Conservation (phyloP, 495 filamentous ascomycete genomes). For the Lasiosphaeris hirsuta region DNA sequence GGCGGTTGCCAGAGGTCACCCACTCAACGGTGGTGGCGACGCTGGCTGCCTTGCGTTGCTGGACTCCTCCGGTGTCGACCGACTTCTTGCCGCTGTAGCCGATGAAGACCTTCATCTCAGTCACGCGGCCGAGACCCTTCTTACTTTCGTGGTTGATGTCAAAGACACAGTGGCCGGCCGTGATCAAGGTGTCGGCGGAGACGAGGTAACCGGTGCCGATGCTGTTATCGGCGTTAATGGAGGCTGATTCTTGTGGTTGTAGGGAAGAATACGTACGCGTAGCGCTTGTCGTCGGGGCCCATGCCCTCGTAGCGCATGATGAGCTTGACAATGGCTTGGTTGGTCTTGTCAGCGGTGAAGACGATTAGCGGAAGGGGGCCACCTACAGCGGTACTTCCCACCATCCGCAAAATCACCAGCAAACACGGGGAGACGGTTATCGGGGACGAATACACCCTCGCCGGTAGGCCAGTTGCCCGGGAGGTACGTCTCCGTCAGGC, state of each 20-base stretch:
- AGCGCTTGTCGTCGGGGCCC: constrained; percentile 23
- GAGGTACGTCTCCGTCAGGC: too few relatives aligned
- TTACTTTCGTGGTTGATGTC: constrained; percentile 30
- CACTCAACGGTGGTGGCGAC: constrained; percentile 40
- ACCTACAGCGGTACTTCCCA: constrained; percentile 37
- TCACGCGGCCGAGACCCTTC: constrained; percentile 23
- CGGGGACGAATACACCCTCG: too few relatives aligned
- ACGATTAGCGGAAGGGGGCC: background rate
- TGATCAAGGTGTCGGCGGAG: constrained; percentile 33
- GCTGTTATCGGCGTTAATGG: too few relatives aligned
- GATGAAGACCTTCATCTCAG: constrained; percentile 36
- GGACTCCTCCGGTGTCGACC: constrained; percentile 27
- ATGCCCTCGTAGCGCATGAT: constrained; percentile 31
- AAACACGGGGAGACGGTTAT: too few relatives aligned
- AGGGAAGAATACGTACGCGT: constrained; percentile 1
- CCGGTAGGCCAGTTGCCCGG: too few relatives aligned
- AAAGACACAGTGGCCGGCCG: constrained; percentile 38
- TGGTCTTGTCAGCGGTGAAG: background rate
- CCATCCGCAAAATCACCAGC: constrained; percentile 25
- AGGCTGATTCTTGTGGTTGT: too few relatives aligned
- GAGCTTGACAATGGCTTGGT: constrained; percentile 41
- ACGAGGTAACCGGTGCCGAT: constrained; percentile 42
- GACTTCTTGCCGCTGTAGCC: constrained; percentile 34
- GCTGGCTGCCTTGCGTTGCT: constrained; percentile 32
- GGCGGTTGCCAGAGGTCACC: constrained; percentile 28